Evolutionary conservation across 305 asterid species (phyloP), one percentile per base, ranked within the genome.

Genomic region (Stenogyne calaminthoides): DNA sequence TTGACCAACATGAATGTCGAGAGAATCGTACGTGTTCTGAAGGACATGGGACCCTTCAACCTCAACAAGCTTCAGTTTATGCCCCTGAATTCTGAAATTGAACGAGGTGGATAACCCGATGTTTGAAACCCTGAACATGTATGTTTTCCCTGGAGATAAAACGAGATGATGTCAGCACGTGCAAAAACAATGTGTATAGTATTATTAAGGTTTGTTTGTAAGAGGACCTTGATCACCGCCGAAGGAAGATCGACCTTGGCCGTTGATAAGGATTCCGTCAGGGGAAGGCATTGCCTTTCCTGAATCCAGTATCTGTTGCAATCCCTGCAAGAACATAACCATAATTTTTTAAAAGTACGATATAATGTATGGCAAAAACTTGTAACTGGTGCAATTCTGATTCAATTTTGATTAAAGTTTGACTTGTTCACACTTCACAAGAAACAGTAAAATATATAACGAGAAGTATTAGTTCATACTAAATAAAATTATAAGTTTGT

Each of bases 1-100:
- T 78, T 91, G 99, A 42, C 99, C 98, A 4, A 85, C 90, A 40
- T 94, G 99, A 46, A 91, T 77, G 37, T 94, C 99, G 32, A 94
- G 83, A 75, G 91, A 88, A 72, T 82, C 87, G 19, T 94, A 94
- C 15, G 71, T 1, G 60, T 88, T 88, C 78, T 94, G 99, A 73
- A 91, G 78, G 59, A 90, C 96, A 47, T 94, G 89, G 9, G 99
- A 91, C 57, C 99, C 99, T 76, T 94, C 99, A 25, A 88, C 87
- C 87, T 94, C 99, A 5, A 94, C 98, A 11, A 90, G 81, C 84
- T 84, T 90, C 95, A 94, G 3, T 70, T 78, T 85, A 69, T 94
- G 99, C 54, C 92, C 96, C 77, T 90, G 93, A 56, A 94, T 90
- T 87, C 99, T 87, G 87, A 94, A 88, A 77, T 94, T 91, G 40